Conservation (phyloP, 768 basidiomycete genomes). For the Gymnopilus dilepis region DNA sequence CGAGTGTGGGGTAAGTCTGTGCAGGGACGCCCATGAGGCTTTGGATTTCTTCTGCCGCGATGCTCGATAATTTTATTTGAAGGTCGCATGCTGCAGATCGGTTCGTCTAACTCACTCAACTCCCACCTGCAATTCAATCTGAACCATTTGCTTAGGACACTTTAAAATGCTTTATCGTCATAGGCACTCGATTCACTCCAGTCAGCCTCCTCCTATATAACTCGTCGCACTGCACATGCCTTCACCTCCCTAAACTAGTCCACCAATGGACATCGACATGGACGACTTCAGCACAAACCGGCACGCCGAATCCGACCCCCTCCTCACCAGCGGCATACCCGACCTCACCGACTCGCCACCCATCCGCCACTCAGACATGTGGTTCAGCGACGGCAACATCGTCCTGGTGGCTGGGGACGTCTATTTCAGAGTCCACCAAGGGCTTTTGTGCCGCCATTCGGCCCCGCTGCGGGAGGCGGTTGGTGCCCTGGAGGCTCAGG, state of each 20-base stretch:
- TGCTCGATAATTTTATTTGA: no score
- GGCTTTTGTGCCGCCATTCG: constrained; percentile 70
- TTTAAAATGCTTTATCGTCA: constrained; percentile 2
- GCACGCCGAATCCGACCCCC: constrained; percentile 31
- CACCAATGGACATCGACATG: constrained; percentile 13
- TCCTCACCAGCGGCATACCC: no score
- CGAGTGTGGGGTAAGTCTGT: no score
- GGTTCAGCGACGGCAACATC: constrained; percentile 73
- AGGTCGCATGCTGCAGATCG: not conserved
- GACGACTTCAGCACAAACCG: constrained; percentile 57
- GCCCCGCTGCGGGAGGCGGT: constrained; percentile 49
- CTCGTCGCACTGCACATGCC: not conserved
- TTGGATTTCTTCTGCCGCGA: no score
- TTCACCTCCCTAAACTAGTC: not conserved
- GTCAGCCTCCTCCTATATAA: constrained; percentile 16
- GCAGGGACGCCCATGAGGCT: not conserved
- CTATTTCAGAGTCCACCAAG: constrained; percentile 75
- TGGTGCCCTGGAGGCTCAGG: constrained; percentile 35
- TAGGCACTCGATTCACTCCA: not conserved
- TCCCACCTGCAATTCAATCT: not conserved
- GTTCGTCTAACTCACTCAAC: not conserved
- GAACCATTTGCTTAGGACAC: not conserved
- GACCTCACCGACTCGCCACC: constrained; percentile 25
- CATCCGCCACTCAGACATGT: constrained; percentile 56
- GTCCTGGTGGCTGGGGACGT: constrained; percentile 54